Percentiles rank a stretch among this genome's conserved stretches.
Conservation (phyloP, 768 basidiomycete species). For the Leccinum subtestaceum region DNA sequence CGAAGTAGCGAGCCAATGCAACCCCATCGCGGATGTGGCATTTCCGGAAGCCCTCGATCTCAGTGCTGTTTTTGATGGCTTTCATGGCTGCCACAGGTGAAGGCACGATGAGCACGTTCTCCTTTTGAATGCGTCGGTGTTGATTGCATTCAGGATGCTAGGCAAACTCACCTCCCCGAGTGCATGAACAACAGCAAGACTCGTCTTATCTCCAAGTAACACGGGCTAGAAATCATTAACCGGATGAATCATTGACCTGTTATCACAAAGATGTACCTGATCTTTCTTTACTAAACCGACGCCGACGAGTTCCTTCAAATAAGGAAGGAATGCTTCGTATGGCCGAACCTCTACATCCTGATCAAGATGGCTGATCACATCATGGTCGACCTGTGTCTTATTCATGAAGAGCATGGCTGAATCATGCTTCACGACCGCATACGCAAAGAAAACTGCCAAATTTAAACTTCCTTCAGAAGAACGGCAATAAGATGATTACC, state of each 20-base stretch:
- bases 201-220: slow-evolving; percentile 73
- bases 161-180: slow-evolving; percentile 57
- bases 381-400: slow-evolving; percentile 41
- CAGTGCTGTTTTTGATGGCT: slow-evolving; percentile 74
- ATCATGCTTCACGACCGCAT: slow-evolving; percentile 70
- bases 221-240: slow-evolving; percentile 50
- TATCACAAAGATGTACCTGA: slow-evolving; percentile 21
- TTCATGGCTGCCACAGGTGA: slow-evolving; percentile 82
- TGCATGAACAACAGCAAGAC: slow-evolving; percentile 77
- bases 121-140: slow-evolving; percentile 34
- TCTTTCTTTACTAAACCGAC: slow-evolving; percentile 35
- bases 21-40: slow-evolving; percentile 87
- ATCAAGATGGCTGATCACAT: slow-evolving; percentile 48
- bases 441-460: slow-evolving; percentile 81
- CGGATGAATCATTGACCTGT: background rate
- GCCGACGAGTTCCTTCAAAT: slow-evolving; percentile 51
- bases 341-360: slow-evolving; percentile 60
- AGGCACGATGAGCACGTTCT: slow-evolving; percentile 55
- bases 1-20: slow-evolving; percentile 85
- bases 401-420: slow-evolving; percentile 68
- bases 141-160: background rate
- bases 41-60: slow-evolving; percentile 87
- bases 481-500: slow-evolving; percentile 32
- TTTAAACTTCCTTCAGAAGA: background rate
- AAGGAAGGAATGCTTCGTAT: slow-evolving; percentile 66